Evolutionary conservation across 305 asterid species (phyloP), one percentile per base, ranked within the genome.

Genomic region (Vinca major): DNA sequence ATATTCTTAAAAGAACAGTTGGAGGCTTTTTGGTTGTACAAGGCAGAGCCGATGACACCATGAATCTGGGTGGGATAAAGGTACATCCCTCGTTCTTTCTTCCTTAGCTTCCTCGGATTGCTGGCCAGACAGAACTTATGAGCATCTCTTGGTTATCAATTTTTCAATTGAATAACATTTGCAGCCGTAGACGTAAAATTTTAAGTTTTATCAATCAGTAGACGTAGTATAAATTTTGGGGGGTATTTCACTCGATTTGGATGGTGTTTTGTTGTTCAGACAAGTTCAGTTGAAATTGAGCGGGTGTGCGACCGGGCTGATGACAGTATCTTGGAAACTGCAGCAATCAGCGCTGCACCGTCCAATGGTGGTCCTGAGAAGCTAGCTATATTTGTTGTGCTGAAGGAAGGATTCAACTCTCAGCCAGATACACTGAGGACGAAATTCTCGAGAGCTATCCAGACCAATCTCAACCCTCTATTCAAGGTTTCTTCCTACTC

Each of bases 11-110:
- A 82, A 85, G 96, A 77, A 85, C 84, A 37, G 81, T 83, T 7
- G 92, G 94, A 51, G 96, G 98, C 61, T 92, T 79, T 74, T 48
- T 80, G 26, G 44, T 73, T 66, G 97, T 90, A 63, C 95, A 87
- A 70, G 98, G 98, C 63, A 77, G 98, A 81, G 92, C 95, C 17
- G 98, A 92, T 80, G 98, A 92, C 82, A 92, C 98, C 62, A 90
- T 92, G 98, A 92, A 92, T 79, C 90, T 92, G 14, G 97, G 98
- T 60, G 98, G 98, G 74, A 90, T 90, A 68, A 90, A 90, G 90
- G 98, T 88, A 81, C 17, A 57, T 62, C 49, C 37, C 43, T 61
- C 75, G 67, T 19, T 64, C 62, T 47, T 36, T 14, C 37, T 53
- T 67, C 37, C 16, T 61, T 68, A 4, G 37, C 45, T 20, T 45